Base-by-base conservation (phyloP, 2,329 filamentous ascomycete genomes). In the Akanthomyces muscarius region DNA sequence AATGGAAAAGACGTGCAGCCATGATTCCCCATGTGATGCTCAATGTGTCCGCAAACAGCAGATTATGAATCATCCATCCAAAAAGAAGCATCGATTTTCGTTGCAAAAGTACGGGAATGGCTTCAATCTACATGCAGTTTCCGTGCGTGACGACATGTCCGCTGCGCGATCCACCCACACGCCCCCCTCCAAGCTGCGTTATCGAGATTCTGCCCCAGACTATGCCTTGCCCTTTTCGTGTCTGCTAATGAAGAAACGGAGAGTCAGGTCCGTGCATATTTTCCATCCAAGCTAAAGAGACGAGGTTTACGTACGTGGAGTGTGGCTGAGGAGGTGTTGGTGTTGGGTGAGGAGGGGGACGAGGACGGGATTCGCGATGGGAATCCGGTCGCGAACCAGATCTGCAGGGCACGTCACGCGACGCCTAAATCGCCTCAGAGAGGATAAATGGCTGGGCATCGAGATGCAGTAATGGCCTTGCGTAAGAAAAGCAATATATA, bases 201-300 rank as follows among this genome's bases (percentile, higher is more conserved):
- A 33, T 57, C 42, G 28, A 42, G 42, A 48, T 48, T 57, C 42
- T 30, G 56, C 56, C 56, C 56, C 56, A 41, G 45, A 59, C 56
- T 42, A 58, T 58, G 45, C 56, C 56, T 51, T 59, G 44, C 55
- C 55, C 14, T 50, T 48, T 28, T n/a, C 13, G 33, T 36, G 33
- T 36, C 5, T 36, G 8, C 8, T 7, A 36, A 21, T 21, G 21
- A 36, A 11, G 7, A 36, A 36, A 36, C 7, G 8, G 33, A 36
- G 33, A 23, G 33, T 4, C 33, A 11, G 10, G 33, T 36, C 33
- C 33, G 33, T 36, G 33, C 33, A 36, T 36, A 7, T 36, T 4
- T 30, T 11, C 30, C 33, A 36, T 36, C 7, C 33, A 36, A 36
- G 33, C 33, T 36, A 36, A 11, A 36, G 10, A 2, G 2, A 36